Conservation (phyloP, 1,139 yeast species). For the Wickerhamomyces sp. region DNA sequence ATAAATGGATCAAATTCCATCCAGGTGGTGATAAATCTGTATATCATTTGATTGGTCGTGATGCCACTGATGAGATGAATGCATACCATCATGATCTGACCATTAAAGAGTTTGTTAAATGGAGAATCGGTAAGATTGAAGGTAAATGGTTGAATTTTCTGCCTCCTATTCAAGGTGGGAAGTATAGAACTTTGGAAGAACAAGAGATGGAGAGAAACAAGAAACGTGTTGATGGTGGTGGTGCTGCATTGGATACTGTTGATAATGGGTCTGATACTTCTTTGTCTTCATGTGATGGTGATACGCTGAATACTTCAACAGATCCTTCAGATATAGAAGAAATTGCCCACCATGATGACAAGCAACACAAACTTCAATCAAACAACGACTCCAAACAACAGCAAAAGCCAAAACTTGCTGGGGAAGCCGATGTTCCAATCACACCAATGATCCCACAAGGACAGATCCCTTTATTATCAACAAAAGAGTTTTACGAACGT, state of each 20-base stretch:
- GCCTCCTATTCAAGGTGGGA: conserved; percentile 89
- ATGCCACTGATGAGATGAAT: conserved; percentile 87
- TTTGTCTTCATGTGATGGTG: neutral
- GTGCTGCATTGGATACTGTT: neutral
- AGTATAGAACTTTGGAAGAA: conserved; percentile 31
- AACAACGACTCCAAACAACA: neutral
- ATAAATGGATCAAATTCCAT: conserved; percentile 66
- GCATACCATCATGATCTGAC: conserved; percentile 72
- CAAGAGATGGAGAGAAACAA: conserved; percentile 6
- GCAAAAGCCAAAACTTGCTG: conserved; percentile 24
- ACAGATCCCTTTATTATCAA: conserved; percentile 33
- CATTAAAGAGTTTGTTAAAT: conserved; percentile 41
- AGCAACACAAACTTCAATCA: neutral
- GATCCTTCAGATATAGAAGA: conserved; percentile 16
- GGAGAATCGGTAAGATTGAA: conserved; percentile 60
- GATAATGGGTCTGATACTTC: neutral
- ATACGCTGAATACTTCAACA: conserved; percentile 5
- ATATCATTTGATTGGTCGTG: conserved; percentile 79
- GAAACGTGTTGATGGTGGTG: neutral
- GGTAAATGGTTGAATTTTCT: conserved; percentile 65
- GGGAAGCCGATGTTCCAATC: conserved; percentile 36
- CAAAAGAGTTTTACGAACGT: conserved; percentile 31
- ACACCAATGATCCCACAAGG: conserved; percentile 49
- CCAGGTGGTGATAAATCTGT: conserved; percentile 92
- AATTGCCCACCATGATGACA: neutral